phyloP scores from a whole-genome alignment of 306 rosid species.

The Adenanthera pavonina region DNA sequence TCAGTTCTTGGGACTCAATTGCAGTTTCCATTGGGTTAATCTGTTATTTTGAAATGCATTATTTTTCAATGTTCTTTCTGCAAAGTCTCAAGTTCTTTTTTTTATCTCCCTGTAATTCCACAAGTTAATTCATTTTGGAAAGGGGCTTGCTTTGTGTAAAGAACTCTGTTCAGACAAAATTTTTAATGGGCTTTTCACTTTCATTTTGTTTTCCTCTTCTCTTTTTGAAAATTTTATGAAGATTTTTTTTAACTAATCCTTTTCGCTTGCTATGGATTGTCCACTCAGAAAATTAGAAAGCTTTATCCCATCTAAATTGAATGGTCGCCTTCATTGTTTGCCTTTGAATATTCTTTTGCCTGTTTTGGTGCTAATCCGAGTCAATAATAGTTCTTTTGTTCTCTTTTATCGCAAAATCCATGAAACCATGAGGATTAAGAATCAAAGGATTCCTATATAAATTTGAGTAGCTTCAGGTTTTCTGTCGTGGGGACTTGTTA shows the following conservation, averaged over 20 bases:
- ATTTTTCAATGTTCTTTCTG: constrained; percentile 23
- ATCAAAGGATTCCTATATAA: constrained; percentile 43
- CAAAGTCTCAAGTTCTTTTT: background rate
- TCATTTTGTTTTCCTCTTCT: background rate
- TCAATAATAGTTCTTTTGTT: constrained; percentile 32
- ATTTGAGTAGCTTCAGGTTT: constrained; percentile 36
- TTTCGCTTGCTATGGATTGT: constrained; percentile 49
- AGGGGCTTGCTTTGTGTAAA: constrained; percentile 34
- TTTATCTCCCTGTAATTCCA: constrained; percentile 31
- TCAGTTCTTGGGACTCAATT: constrained; percentile 1
- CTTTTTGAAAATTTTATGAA: background rate
- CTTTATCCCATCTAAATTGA: constrained; percentile 35
- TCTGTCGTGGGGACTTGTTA: constrained; percentile 36
- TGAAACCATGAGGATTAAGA: constrained; percentile 32
- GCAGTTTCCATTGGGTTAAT: background rate
- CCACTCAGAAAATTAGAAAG: constrained; percentile 51
- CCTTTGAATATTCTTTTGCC: constrained; percentile 37
- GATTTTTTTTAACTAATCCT: background rate
- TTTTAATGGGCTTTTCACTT: constrained; percentile 5
- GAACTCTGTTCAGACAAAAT: constrained; percentile 33
- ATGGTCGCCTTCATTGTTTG: constrained; percentile 42
- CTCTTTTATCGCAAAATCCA: constrained; percentile 17
- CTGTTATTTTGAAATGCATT: constrained; percentile 25
- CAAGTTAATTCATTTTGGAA: constrained; percentile 44
- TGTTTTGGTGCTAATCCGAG: constrained; percentile 51